phyloP scores from a whole-genome alignment of 108 stramenopile species.

The Cyclotella choctawhatcheeana region DNA sequence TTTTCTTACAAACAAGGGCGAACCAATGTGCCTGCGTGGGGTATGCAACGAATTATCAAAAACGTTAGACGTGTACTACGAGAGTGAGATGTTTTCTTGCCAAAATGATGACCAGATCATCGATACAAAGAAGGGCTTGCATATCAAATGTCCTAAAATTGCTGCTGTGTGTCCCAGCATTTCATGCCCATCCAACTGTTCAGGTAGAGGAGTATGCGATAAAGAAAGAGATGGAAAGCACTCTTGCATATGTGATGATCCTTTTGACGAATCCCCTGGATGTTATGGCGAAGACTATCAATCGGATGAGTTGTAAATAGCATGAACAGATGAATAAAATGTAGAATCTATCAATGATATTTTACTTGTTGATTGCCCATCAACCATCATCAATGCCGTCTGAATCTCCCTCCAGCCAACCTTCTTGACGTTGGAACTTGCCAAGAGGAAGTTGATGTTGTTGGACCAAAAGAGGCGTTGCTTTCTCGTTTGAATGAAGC shows the following conservation, averaged over 20 bases:
- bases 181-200: slow-evolving; percentile 44
- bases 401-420: too few relatives aligned
- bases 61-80: slow-evolving; percentile 32
- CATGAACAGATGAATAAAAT: too few relatives aligned
- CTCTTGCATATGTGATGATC: slow-evolving; percentile 45
- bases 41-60: slow-evolving; percentile 29
- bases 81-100: slow-evolving; percentile 28
- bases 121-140: slow-evolving; percentile 35
- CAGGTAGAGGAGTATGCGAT: slow-evolving; percentile 45
- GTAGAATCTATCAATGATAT: too few relatives aligned
- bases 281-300: slow-evolving; percentile 24
- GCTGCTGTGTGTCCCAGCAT: slow-evolving; percentile 36
- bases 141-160: slow-evolving; percentile 40
- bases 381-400: too few relatives aligned
- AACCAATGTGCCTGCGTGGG: slow-evolving; percentile 39
- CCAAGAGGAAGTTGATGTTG: too few relatives aligned
- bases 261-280: slow-evolving; percentile 42
- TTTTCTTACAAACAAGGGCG: slow-evolving; percentile 32
- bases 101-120: slow-evolving; percentile 36
- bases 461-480: too few relatives aligned
- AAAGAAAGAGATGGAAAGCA: slow-evolving; percentile 40
- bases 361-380: too few relatives aligned
- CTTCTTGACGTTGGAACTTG: too few relatives aligned
- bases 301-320: neutral
- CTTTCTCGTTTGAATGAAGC: too few relatives aligned